Evolutionary conservation across 148 eudicot genomes (phyloP).

Genomic region (Spergularia bocconei): DNA sequence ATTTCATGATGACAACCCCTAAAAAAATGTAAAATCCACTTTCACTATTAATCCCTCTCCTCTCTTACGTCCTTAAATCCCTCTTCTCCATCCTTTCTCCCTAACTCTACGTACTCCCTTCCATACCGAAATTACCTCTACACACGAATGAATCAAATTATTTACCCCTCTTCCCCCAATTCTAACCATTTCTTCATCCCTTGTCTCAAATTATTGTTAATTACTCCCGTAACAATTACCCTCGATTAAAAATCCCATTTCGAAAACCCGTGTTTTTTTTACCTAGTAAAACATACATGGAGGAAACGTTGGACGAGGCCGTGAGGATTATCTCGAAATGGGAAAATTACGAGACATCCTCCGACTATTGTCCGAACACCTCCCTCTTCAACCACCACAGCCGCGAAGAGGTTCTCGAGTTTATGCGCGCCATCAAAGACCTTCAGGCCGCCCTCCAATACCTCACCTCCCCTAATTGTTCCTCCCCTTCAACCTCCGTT

Average conservation of each 20-base stretch:
- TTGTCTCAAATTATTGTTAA: not conserved
- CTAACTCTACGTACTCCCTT: constrained; percentile 32
- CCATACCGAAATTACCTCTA: not conserved
- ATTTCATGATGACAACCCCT: too few relatives aligned
- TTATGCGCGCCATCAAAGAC: constrained; percentile 40
- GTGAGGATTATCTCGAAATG: constrained; percentile 44
- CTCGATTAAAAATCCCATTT: not conserved
- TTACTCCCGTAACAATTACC: not conserved
- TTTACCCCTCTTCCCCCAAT: not conserved
- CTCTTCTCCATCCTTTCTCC: constrained; percentile 26
- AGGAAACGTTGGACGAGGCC: constrained; percentile 48
- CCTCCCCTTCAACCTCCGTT: constrained; percentile 29
- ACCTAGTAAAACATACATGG: constrained; percentile 37
- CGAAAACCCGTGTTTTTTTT: not conserved
- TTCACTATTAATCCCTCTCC: too few relatives aligned
- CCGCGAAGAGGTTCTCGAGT: constrained; percentile 40
- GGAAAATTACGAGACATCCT: constrained; percentile 32
- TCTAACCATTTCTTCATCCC: not conserved
- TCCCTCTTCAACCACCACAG: constrained; percentile 41
- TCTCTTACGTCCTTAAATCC: constrained; percentile 12
- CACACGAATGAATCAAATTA: too few relatives aligned
- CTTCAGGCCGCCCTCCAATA: constrained; percentile 48
- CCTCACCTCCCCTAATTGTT: constrained; percentile 25
- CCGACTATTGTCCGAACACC: constrained; percentile 21
- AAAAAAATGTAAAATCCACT: too few relatives aligned